A percentile compares a stretch with the other conserved stretches of the same genome.
These are phyloP conservation scores for Huntiella moniliformis DNA, from an alignment of 2,329 filamentous ascomycete species.

Conservation along the genomic window DNA sequence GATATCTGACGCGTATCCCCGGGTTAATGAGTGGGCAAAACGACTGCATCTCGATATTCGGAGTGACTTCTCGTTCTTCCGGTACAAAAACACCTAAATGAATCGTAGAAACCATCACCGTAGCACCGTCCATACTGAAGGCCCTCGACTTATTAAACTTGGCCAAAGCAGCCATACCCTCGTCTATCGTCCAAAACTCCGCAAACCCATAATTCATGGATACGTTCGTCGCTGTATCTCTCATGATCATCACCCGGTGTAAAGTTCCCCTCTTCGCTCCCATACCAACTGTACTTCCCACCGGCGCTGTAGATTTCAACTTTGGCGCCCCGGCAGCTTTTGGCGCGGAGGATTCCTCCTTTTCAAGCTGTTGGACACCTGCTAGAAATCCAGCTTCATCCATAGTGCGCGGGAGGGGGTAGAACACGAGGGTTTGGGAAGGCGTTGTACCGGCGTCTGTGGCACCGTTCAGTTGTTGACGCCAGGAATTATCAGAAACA, in stretches of 20 bases:
- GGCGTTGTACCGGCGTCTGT: slow-evolving; percentile 34
- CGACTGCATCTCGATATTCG: slow-evolving; percentile 41
- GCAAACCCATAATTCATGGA: slow-evolving; percentile 71
- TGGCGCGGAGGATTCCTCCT: slow-evolving; percentile 25
- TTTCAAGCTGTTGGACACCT: slow-evolving; percentile 54
- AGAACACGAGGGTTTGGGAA: slow-evolving; percentile 60
- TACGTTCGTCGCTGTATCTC: slow-evolving; percentile 50
- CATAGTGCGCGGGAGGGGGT: slow-evolving; percentile 50
- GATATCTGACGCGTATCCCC: slow-evolving; percentile 51
- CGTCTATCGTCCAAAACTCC: slow-evolving; percentile 59
- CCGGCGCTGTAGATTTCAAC: slow-evolving; percentile 39
- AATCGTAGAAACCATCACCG: slow-evolving; percentile 54
- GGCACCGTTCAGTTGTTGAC: slow-evolving; percentile 24
- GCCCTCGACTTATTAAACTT: slow-evolving; percentile 54
- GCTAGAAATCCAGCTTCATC: slow-evolving; percentile 54
- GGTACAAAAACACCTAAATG: slow-evolving; percentile 74
- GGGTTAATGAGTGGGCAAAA: slow-evolving; percentile 55
- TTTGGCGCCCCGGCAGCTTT: slow-evolving; percentile 27
- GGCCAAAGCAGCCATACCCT: slow-evolving; percentile 54
- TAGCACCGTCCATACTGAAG: slow-evolving; percentile 59
- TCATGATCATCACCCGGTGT: slow-evolving; percentile 56
- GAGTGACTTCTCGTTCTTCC: slow-evolving; percentile 37
- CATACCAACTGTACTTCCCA: slow-evolving; percentile 36
- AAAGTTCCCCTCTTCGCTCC: slow-evolving; percentile 60
- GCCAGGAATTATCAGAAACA: slow-evolving; percentile 16